Evolutionary conservation across 2,329 filamentous ascomycete genomes (phyloP), one percentile per base, ranked within the genome.

Genomic region (Fusarium nelsonii): DNA sequence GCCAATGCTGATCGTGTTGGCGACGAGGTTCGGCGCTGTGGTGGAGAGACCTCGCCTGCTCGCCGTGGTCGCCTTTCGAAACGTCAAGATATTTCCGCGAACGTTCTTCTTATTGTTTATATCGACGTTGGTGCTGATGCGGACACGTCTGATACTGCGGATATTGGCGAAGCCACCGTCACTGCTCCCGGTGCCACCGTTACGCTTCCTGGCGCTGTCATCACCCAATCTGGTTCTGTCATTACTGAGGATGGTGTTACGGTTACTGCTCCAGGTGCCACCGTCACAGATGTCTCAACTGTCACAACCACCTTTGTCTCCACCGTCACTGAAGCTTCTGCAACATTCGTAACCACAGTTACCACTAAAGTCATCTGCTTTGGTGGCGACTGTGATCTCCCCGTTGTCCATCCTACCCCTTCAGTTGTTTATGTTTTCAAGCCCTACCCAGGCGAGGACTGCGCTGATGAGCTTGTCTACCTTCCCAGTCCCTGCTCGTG

Each of bases 61-160:
- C 67, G 58, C 18, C 48, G 15, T 18, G 56, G 49, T 30, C 70
- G 58, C 18, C 45, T 71, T 18, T 15, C 20, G 4, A 41, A 41
- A 3, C 70, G 70, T 41, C 70, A 73, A 60, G 16, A 41, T 28
- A n/a, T 73, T 3, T 16, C 67, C 39, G 45, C 34, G 7, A 68
- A 46, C 36, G 39, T 70, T 11, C 64, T 61, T 10, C 56, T 73
- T 11, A 69, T 64, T 26, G 51, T 72, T 44, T 73, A 65, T 46
- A 9, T 56, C 8, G 37, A 34, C 6, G 3, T 46, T 14, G 18
- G 18, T 11, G 28, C 4, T 30, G 30, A 3, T 23, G 16, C 5
- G 11, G 16, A 23, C 23, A 23, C 23, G 4, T 23, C 23, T 23
- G 23, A 23, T 23, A 23, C 4, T 23, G 6, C 23, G 4, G 4